Evolutionary conservation across 129 eudicot genomes (phyloP), one percentile per base, ranked within the genome.

Genomic region (Ambrosia artemisiifolia): DNA sequence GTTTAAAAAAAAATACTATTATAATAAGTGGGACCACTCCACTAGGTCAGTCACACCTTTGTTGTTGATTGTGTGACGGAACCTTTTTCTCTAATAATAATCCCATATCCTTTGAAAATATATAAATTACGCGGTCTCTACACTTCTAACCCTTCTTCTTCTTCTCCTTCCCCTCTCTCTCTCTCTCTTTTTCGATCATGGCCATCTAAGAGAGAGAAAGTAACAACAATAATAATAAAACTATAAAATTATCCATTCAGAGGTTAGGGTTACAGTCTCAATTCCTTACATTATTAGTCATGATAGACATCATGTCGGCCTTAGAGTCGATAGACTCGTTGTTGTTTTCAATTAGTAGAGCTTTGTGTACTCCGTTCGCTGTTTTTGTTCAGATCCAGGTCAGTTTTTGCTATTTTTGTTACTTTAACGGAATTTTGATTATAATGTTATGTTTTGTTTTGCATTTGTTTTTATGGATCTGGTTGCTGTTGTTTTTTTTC

Each of bases 361-460:
- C 95, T 11, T 85, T 75, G 30, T 85, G 79, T 59, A 67, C 67
- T 70, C 83, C 91, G n/a, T 55, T 87, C 63, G 94, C 86, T 14
- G 75, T 83, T 70, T 92, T 86, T 65, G 24, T 92, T 78, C 98
- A 92, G 98, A 88, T 92, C 94, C 98, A 92, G 98, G 98, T 92
- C 10, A 33, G 3, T 6, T 19, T 47, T 28, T 51, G 18, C 38
- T 0, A 12, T 42, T 60, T 67, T 48, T 6, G 0, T 20, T 1
- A 14, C 63, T 20, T 18, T 10, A 32, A 28, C 43, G 49, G 34
- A 69, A 19, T 72, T 2, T 24, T 42, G 46, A 32, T 67, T 7
- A 19, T 36, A 5, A 36, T 56, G 55, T 71, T 71, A 7, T 44
- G 57, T 72, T 50, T 42, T n/a, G 63, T 14, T 49, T 30, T 44